Evolutionary conservation across 1,139 yeast species (phyloP).

Genomic region (Zygosaccharomyces sapae): DNA sequence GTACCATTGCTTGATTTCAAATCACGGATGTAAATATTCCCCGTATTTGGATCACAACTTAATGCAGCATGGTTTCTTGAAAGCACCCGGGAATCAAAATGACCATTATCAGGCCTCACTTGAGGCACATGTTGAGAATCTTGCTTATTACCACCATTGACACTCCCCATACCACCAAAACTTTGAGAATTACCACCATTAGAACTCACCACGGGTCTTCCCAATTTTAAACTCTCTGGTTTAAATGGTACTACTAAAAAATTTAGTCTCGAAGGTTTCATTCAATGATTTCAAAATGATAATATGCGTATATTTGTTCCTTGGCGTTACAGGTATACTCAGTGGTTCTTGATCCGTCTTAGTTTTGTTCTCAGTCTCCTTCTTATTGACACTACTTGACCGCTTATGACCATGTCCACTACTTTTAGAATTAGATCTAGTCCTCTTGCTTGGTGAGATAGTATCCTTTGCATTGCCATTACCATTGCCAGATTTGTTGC

Average conservation of each 20-base stretch:
- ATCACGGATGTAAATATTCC: conserved; percentile 74
- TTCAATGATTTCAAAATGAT: conserved; percentile 72
- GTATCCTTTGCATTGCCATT: conserved; percentile 3
- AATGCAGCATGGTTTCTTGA: conserved; percentile 92
- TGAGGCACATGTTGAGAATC: conserved; percentile 42
- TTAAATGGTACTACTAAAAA: conserved; percentile 70
- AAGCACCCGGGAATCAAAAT: conserved; percentile 90
- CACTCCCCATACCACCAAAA: conserved; percentile 12
- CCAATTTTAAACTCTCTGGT: conserved; percentile 83
- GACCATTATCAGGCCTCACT: conserved; percentile 70
- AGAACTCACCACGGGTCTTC: conserved; percentile 67
- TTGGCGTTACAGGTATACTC: conserved; percentile 20
- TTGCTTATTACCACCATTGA: conserved; percentile 17
- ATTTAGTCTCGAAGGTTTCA: conserved; percentile 76
- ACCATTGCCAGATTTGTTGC: conserved; percentile 4
- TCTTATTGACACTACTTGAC: conserved; percentile 2
- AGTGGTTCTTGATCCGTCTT: conserved; percentile 10
- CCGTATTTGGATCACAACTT: conserved; percentile 64
- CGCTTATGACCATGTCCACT: conserved; percentile 23
- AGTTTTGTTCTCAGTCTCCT: conserved; percentile 5
- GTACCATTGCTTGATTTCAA: conserved; percentile 93
- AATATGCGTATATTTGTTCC: conserved; percentile 40
- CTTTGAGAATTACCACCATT: conserved; percentile 39
- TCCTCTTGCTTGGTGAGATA: conserved; percentile 15
- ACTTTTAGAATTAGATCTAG: conserved; percentile 35